phyloP scores from a whole-genome alignment of 2,329 filamentous ascomycete genomes.

The Penicillium sp. region DNA sequence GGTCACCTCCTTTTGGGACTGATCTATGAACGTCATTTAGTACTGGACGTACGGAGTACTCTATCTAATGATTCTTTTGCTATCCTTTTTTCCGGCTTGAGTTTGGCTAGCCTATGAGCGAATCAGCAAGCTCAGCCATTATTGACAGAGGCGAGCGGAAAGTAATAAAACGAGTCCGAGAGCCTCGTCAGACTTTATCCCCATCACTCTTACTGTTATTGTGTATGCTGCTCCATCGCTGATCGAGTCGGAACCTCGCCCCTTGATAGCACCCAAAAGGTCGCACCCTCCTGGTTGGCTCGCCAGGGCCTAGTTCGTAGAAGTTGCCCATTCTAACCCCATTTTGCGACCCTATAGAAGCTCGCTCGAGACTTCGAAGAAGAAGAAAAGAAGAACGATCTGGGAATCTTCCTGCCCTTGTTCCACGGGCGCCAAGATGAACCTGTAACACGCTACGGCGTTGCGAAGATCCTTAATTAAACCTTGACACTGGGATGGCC shows the following conservation, averaged over 20 bases:
- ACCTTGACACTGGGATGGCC: conserved; percentile 35
- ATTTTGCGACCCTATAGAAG: conserved; percentile 20
- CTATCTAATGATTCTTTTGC: not conserved
- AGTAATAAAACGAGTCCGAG: not conserved
- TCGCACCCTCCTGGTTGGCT: not conserved
- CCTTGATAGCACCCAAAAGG: not conserved
- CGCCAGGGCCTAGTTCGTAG: conserved; percentile 19
- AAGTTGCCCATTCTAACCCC: conserved; percentile 23
- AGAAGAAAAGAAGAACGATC: conserved; percentile 28
- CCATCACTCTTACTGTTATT: not conserved
- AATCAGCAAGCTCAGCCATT: not conserved
- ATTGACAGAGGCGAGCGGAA: not conserved
- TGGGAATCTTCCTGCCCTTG: conserved; percentile 25
- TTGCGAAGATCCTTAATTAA: conserved; percentile 48
- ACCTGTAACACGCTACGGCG: conserved; percentile 40
- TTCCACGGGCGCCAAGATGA: conserved; percentile 37
- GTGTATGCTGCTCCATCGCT: conserved; percentile 15
- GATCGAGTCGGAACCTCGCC: conserved; percentile 11
- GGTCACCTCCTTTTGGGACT: conserved; percentile 4
- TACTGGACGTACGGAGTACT: not conserved
- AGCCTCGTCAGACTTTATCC: conserved; percentile 13
- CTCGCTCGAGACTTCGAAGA: conserved; percentile 31
- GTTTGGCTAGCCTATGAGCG: not conserved
- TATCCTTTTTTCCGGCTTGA: not conserved
- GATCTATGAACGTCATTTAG: not conserved